Conservation (phyloP, 148 eudicot genomes). For the Selenicereus undatus region DNA sequence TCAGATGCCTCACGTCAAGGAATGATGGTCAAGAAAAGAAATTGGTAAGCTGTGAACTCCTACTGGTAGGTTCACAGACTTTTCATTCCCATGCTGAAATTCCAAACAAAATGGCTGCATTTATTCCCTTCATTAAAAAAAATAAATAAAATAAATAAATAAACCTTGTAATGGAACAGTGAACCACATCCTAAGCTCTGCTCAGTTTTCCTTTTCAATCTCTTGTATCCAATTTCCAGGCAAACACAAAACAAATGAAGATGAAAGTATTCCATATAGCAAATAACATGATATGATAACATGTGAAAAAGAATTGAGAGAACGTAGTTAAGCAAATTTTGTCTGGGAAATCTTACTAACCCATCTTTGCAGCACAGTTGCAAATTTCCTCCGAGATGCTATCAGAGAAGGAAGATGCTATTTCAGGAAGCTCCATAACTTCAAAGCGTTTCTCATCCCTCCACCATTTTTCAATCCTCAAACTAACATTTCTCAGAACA, state of each 20-base stretch:
- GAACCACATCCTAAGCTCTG: too few species aligned
- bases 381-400: conserved; percentile 83
- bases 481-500: conserved; percentile 83
- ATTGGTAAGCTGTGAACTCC: neutral
- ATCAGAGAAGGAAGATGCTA: conserved; percentile 59
- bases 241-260: neutral
- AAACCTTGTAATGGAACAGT: too few species aligned
- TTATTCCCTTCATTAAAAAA: too few species aligned
- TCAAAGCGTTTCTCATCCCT: conserved; percentile 80
- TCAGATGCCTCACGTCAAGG: too few species aligned
- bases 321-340: neutral
- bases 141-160: too few species aligned
- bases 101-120: neutral
- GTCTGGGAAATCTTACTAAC: conserved; percentile 28
- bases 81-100: neutral
- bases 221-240: neutral
- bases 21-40: neutral
- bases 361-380: conserved; percentile 84
- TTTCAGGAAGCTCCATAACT: conserved; percentile 54
- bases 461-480: conserved; percentile 96
- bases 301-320: neutral
- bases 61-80: neutral
- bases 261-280: neutral
- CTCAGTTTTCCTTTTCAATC: too few species aligned
- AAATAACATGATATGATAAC: neutral